Conservation (phyloP, 2,329 filamentous ascomycete genomes). For the Diplodia scrobiculata region DNA sequence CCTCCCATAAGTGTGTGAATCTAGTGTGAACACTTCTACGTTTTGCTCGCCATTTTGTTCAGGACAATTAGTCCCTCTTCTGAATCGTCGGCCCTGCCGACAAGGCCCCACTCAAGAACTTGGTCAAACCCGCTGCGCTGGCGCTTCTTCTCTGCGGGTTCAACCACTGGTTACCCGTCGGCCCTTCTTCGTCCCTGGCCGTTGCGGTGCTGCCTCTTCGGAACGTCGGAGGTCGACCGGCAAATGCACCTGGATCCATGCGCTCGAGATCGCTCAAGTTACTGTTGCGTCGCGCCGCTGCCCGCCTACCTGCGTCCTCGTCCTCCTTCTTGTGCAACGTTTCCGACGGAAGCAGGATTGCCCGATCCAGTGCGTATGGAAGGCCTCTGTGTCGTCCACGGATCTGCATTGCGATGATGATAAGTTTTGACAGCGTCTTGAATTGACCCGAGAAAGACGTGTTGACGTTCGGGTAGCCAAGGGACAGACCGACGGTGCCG, state of each 20-base stretch:
- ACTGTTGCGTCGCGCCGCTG: conserved; percentile 35
- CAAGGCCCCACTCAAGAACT: conserved; percentile 37
- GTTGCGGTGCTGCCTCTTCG: conserved; percentile 1
- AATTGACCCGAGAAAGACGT: conserved; percentile 84
- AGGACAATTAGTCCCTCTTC: conserved; percentile 6
- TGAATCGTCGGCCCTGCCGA: conserved; percentile 39
- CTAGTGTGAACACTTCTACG: neutral
- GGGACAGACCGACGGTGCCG: conserved; percentile 86
- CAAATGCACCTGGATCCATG: conserved; percentile 24
- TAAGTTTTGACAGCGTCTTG: conserved; percentile 65
- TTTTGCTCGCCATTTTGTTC: neutral
- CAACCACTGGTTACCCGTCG: conserved; percentile 14
- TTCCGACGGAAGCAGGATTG: conserved; percentile 68
- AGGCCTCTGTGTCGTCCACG: conserved; percentile 66
- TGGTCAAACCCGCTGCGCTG: conserved; percentile 31
- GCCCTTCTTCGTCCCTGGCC: conserved; percentile 15
- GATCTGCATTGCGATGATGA: conserved; percentile 68
- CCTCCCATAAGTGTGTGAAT: neutral
- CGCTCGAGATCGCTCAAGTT: conserved; percentile 32
- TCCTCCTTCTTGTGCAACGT: conserved; percentile 63
- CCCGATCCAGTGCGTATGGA: conserved; percentile 68
- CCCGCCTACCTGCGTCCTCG: conserved; percentile 53
- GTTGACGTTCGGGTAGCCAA: conserved; percentile 77
- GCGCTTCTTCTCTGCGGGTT: conserved; percentile 26
- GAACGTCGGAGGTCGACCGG: neutral